Base-by-base conservation (phyloP, 768 basidiomycete genomes). In the Panaeolus papilionaceus region DNA sequence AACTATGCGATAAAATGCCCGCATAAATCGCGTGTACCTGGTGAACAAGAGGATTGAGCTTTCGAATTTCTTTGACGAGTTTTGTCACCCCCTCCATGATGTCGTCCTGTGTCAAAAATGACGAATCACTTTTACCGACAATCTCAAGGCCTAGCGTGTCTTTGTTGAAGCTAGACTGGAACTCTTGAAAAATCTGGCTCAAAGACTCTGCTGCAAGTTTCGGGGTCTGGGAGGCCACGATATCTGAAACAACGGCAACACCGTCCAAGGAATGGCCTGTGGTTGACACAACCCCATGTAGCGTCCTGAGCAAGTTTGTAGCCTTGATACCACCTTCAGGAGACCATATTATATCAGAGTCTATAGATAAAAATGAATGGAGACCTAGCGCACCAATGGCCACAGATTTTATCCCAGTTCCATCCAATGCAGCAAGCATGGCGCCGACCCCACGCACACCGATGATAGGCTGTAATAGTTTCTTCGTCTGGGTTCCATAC, bases 161-260 rank as follows among this genome's bases (percentile, higher is more conserved):
- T 8, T n/a, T 37, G 14, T 42, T 40, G 38, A 66, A 69, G 37
- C 75, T 63, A 45, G 66, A n/a, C 39, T 80, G 81, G 78, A 87
- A 89, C 2, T 81, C 77, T 18, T 73, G 75, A 23, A 90, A 74
- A n/a, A 82, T 81, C 2, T 69, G 75, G 37, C 76, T 74, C 11
- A 91, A 82, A 45, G 72, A 79, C 47, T 74, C 76, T 0, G 93
- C 86, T 1, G 88, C 84, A 18, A 75, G 68, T 16, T 74, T 70
- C 0, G 95, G 94, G 4, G 86, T 79, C 0, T 67, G 39, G 0
- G 93, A 91, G 3, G 88, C 85, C 7, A 93, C 84, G 66, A 98
- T 94, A 54, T 95, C 94, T 23, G 94, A 95, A 45, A 98, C 91
- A 63, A 98, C 87, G 11, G 96, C 96, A 33, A 98, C 83, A 0